Base-by-base conservation (phyloP, 306 rosid genomes). In the Fragaria nilgerrensis region DNA sequence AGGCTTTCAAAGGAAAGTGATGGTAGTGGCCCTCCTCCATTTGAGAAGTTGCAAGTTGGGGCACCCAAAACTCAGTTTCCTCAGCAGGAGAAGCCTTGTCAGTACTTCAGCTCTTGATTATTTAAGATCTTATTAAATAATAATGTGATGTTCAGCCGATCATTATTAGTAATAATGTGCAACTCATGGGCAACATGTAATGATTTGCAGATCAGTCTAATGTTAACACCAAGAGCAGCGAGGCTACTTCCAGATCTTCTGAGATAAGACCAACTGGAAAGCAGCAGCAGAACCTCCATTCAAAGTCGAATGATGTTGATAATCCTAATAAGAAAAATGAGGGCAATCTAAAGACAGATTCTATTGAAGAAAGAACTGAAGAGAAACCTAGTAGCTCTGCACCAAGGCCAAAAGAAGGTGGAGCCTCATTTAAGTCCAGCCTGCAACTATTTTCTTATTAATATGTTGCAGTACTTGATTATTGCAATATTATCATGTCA, bases 361-460 rank as follows among this genome's bases (percentile, higher is more conserved):
- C 83, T 65, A 76, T 50, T 64, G 37, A 82, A 52, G 88, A 89
- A 77, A 85, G 44, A 77, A 79, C 80, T 71, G 93, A 87, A 79
- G 97, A 88, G 32, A 90, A 92, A 75, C 89, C 97, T 48, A 89
- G 89, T 61, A 84, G 88, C 90, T 92, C 97, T 11, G 83, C 73
- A 77, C 65, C 89, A 66, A 90, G 99, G 85, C 97, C 92, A 63
- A 95, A 86, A 86, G 97, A 95, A 95, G 97, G 98, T 92, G 82
- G 53, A 71, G 47, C 59, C 70, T 75, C 74, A 64, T 66, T 70
- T 48, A 10, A 58, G 34, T 68, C 68, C 45, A 52, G 65, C 22
- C 48, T 75, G 50, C 64, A 67, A 66, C 72, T 70, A 58, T 23
- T 48, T 66, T 37, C 3, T 19, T 65, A 1, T 37, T 4, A 20